Base-by-base conservation (phyloP, 495 filamentous ascomycete genomes). In the Hypoxylon perforatum region DNA sequence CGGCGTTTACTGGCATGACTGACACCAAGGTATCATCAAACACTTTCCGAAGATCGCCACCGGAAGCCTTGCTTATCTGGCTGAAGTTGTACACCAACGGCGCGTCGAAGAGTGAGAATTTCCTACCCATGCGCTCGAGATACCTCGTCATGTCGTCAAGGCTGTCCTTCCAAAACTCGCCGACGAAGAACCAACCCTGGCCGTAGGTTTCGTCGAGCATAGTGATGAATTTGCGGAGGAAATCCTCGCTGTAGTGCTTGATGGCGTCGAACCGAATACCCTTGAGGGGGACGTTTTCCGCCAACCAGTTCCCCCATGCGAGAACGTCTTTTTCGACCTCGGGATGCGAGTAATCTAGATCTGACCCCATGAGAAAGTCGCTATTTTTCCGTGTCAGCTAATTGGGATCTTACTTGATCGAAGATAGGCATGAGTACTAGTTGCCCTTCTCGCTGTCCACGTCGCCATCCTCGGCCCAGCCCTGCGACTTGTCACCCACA, bases 251-350 rank as follows among this genome's bases (percentile, higher is more conserved):
- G 72, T 88, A 90, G 75, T 93, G 91, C 71, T 91, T 89, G 17
- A 87, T 85, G 12, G 90, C 90, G 73, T 93, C 90, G n/a, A 93
- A 81, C 7, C 90, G 81, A 66, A 93, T 88, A 6, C 90, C 91
- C 63, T 81, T 80, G 17, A 92, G 75, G 1, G 84, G 82, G 0
- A 90, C 61, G 54, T 87, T 73, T 1, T 82, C 75, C 0, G 78
- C 80, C 44, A 93, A 80, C 90, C 90, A 93, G 9, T 80, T 73
- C 0, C 85, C 88, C 90, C 90, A 92, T 23, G 81, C 76, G 11
- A 89, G 71, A 4, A 91, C 84, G 65, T 93, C 90, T 4, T 81
- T 67, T 50, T 79, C 73, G 4, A 91, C 88, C 63, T 91, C 90
- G 7, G 82, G 82, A 69, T 92, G 86, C 7, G 80, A 75, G 69